Evolutionary conservation across 2,329 filamentous ascomycete species (phyloP).

Genomic region (Thelonectria olida): DNA sequence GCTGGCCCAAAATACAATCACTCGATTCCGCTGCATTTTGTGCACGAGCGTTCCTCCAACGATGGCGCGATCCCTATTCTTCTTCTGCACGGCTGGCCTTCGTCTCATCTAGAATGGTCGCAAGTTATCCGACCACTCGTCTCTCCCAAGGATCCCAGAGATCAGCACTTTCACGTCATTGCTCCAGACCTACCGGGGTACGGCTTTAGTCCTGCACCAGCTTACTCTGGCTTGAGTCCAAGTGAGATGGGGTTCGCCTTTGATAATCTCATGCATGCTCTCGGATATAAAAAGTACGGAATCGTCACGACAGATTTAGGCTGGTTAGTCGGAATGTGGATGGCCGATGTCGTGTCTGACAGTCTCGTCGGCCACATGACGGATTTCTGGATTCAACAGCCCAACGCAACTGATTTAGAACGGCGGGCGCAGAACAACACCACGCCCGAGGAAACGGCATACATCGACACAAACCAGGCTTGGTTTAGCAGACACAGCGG

Average conservation of each 20-base stretch:
- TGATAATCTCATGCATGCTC: not conserved
- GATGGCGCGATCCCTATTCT: not conserved
- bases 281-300: not conserved
- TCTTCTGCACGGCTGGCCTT: not conserved
- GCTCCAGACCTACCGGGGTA: not conserved
- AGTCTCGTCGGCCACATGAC: constrained; percentile 1
- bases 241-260: not conserved
- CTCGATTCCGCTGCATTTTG: not conserved
- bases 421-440: not conserved
- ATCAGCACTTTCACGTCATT: not conserved
- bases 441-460: not conserved
- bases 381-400: not conserved
- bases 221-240: not conserved
- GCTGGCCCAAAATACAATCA: not conserved
- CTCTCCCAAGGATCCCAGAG: not conserved
- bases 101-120: not conserved
- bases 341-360: not conserved
- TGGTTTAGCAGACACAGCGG: not conserved
- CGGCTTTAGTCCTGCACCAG: not conserved
- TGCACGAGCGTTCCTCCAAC: not conserved
- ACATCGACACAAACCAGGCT: not conserved
- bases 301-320: not conserved
- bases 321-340: not conserved
- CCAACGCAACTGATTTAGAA: not conserved
- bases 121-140: not conserved